A percentile compares a stretch with the other conserved stretches of the same genome.
Conservation (phyloP, 2,329 filamentous ascomycete genomes). For the Septoria petroselini region DNA sequence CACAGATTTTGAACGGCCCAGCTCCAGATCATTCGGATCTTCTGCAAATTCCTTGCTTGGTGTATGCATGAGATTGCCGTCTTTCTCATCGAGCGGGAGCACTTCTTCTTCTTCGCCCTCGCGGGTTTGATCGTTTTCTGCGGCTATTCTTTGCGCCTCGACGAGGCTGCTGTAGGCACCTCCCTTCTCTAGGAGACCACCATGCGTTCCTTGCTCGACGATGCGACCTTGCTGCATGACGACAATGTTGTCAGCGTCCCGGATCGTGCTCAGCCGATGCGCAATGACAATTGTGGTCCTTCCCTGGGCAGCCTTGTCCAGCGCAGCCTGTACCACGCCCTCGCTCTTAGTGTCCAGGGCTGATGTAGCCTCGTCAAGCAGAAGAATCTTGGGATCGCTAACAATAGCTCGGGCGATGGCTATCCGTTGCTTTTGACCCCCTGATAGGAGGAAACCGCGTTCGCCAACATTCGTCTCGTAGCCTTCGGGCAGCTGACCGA, state of each 20-base stretch:
- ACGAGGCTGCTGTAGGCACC: slow-evolving; percentile 82
- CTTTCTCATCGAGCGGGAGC: slow-evolving; percentile 30
- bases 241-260: slow-evolving; percentile 90
- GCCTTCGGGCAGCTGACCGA: slow-evolving; percentile 74
- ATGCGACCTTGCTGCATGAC: slow-evolving; percentile 86
- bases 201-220: slow-evolving; percentile 86
- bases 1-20: slow-evolving; percentile 53
- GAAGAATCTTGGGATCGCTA: slow-evolving; percentile 83
- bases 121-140: slow-evolving; percentile 57
- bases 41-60: slow-evolving; percentile 39
- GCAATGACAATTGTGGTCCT: slow-evolving; percentile 95
- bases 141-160: slow-evolving; percentile 77
- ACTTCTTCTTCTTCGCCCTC: slow-evolving; percentile 40
- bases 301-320: slow-evolving; percentile 80
- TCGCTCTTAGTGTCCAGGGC: slow-evolving; percentile 93
- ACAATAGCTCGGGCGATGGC: slow-evolving; percentile 89
- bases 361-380: slow-evolving; percentile 93
- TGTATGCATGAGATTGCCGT: slow-evolving; percentile 28
- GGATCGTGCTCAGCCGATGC: slow-evolving; percentile 91
- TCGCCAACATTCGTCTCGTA: slow-evolving; percentile 96
- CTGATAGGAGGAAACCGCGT: slow-evolving; percentile 84
- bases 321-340: slow-evolving; percentile 85
- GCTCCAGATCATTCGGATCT: slow-evolving; percentile 62
- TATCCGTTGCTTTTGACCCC: slow-evolving; percentile 91
- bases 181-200: slow-evolving; percentile 66